phyloP scores from a whole-genome alignment of 306 rosid species.

The Oemleria cerasiformis region DNA sequence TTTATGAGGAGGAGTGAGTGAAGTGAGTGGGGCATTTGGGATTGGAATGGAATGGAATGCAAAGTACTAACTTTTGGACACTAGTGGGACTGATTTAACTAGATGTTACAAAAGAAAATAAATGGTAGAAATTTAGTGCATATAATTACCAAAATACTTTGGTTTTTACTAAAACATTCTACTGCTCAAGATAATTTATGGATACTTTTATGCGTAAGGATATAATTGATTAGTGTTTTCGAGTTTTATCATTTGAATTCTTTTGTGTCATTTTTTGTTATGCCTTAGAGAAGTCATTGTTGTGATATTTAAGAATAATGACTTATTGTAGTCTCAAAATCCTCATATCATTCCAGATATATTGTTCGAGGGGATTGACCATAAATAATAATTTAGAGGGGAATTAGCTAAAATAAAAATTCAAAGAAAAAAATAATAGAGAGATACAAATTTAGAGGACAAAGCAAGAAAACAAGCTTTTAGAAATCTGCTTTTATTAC shows the following conservation, averaged over 20 bases:
- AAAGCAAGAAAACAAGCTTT: too few species aligned
- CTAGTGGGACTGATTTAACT: conserved; percentile 17
- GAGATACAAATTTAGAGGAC: too few species aligned
- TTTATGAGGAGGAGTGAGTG: conserved; percentile 13
- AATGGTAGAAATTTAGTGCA: neutral
- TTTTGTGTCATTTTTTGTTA: neutral
- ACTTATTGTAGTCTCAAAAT: too few species aligned
- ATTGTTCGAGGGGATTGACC: too few species aligned
- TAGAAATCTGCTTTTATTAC: too few species aligned
- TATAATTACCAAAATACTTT: neutral
- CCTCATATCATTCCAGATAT: too few species aligned
- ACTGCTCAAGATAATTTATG: neutral
- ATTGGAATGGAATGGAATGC: conserved; percentile 5
- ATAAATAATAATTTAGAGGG: too few species aligned
- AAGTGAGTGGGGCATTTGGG: conserved; percentile 24
- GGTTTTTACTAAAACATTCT: neutral
- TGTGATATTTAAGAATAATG: too few species aligned
- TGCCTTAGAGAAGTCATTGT: neutral
- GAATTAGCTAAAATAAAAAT: too few species aligned
- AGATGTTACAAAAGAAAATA: neutral
- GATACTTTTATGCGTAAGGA: neutral
- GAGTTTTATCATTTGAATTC: neutral
- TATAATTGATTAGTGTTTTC: neutral
- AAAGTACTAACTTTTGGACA: conserved; percentile 25
- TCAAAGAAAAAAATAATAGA: too few species aligned